phyloP scores from a whole-genome alignment of 495 filamentous ascomycete species.

The Penicillium bialowiezense region DNA sequence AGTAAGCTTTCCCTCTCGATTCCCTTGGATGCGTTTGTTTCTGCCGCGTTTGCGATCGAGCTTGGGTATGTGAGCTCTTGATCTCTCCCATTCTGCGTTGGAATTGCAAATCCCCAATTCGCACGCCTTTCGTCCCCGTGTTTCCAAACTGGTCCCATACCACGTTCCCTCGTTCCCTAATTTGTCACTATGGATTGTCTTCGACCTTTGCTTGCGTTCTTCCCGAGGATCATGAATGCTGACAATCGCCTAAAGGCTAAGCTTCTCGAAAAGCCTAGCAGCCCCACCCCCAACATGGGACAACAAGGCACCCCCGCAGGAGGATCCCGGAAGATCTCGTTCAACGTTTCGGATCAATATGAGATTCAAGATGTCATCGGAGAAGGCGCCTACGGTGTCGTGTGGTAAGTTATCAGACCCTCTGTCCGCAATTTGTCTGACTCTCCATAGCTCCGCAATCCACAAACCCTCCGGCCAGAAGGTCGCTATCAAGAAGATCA shows the following conservation, averaged over 20 bases:
- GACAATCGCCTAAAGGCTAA: background rate
- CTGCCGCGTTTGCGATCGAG: background rate
- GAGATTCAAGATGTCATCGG: slow-evolving; percentile 99
- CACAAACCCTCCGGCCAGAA: slow-evolving; percentile 99
- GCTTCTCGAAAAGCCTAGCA: background rate
- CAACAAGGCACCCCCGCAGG: slow-evolving; percentile 46
- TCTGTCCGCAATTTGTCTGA: slow-evolving; percentile 17
- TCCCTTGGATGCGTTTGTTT: slow-evolving; percentile 4
- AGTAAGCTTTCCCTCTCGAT: slow-evolving; percentile 14
- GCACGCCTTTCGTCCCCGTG: background rate
- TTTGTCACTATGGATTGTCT: background rate
- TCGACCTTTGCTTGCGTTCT: background rate
- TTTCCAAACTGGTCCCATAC: background rate
- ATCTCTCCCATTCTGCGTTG: background rate
- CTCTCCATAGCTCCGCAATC: slow-evolving; percentile 75
- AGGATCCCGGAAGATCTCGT: slow-evolving; percentile 93
- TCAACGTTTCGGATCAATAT: slow-evolving; percentile 99
- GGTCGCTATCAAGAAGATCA: slow-evolving; percentile 99
- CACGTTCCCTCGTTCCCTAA: background rate
- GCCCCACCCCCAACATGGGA: slow-evolving; percentile 39
- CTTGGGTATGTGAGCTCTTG: background rate
- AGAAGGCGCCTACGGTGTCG: slow-evolving; percentile 97
- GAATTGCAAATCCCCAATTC: background rate
- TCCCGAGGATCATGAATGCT: slow-evolving; percentile 5
- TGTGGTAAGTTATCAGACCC: slow-evolving; percentile 66